phyloP scores from a whole-genome alignment of 495 filamentous ascomycete species.

The Ramalina intermedia region DNA sequence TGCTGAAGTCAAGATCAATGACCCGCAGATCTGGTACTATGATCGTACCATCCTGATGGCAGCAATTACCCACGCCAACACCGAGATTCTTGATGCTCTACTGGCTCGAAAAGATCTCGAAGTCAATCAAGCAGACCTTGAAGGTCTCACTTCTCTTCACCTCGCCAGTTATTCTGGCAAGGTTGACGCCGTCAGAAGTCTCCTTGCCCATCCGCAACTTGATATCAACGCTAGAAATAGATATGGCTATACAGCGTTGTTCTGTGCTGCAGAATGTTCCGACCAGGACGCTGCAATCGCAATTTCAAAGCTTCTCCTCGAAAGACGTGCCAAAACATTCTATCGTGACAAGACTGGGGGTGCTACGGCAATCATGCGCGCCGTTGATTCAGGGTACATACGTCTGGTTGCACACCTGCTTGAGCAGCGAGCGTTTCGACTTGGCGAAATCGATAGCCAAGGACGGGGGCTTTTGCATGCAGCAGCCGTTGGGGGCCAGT shows the following conservation, averaged over 20 bases:
- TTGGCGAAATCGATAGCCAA: neutral
- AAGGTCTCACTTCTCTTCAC: constrained; percentile 2
- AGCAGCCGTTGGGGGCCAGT: constrained; percentile 8
- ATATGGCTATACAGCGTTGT: constrained; percentile 1
- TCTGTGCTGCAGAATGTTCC: neutral
- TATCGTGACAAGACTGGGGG: constrained; percentile 3
- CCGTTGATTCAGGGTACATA: neutral
- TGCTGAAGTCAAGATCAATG: constrained; percentile 1
- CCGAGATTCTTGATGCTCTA: constrained; percentile 1
- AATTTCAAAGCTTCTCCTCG: constrained; percentile 6
- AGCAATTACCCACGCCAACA: neutral
- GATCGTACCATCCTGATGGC: constrained; percentile 3
- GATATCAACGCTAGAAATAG: neutral
- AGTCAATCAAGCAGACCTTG: neutral
- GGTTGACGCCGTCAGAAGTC: neutral
- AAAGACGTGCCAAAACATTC: constrained; percentile 4
- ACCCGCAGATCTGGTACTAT: neutral
- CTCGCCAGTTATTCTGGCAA: neutral
- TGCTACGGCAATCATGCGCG: constrained; percentile 3
- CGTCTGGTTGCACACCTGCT: neutral
- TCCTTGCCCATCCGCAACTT: neutral
- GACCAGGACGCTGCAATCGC: neutral
- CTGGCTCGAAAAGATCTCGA: neutral
- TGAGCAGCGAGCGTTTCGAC: neutral
- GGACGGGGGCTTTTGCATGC: constrained; percentile 9